Percentiles rank a stretch among this genome's conserved stretches.
Evolutionary conservation across 129 eudicot genomes (phyloP).

Genomic region (Smallanthus sonchifolius): DNA sequence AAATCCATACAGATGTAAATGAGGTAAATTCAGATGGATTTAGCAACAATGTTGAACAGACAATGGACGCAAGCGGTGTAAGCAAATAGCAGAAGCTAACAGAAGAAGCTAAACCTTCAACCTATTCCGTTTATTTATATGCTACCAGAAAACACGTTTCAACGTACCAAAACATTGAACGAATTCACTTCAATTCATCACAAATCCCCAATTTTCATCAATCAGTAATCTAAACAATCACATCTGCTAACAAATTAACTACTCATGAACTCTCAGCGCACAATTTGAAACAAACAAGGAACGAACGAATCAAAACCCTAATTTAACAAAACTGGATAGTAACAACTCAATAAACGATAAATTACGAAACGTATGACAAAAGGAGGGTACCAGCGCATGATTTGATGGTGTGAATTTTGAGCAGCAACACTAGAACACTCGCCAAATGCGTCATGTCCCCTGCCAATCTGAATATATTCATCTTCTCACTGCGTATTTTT

Average conservation of each 20-base stretch:
- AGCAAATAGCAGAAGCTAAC: constrained; percentile 10
- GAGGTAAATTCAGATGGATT: neutral
- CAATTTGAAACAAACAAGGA: neutral
- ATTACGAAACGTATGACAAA: neutral
- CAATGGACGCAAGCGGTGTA: neutral
- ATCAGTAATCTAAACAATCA: neutral
- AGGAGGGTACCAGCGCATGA: constrained; percentile 44
- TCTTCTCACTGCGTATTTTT: constrained; percentile 19
- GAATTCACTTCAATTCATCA: constrained; percentile 13
- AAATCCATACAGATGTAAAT: neutral
- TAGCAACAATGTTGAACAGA: neutral
- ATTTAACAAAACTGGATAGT: neutral
- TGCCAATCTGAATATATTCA: constrained; percentile 55
- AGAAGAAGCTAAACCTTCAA: constrained; percentile 18
- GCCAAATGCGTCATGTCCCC: constrained; percentile 63
- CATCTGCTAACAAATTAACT: neutral
- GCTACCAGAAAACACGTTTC: neutral
- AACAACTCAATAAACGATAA: neutral
- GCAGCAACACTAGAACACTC: constrained; percentile 48
- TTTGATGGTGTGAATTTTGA: constrained; percentile 56
- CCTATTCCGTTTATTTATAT: neutral
- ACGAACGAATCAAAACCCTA: constrained; percentile 17
- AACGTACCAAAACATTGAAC: neutral
- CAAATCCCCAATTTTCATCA: constrained; percentile 3
- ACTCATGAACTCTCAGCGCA: neutral